Evolutionary conservation across 495 filamentous ascomycete species (phyloP).

Genomic region (Daldinia caldariorum): DNA sequence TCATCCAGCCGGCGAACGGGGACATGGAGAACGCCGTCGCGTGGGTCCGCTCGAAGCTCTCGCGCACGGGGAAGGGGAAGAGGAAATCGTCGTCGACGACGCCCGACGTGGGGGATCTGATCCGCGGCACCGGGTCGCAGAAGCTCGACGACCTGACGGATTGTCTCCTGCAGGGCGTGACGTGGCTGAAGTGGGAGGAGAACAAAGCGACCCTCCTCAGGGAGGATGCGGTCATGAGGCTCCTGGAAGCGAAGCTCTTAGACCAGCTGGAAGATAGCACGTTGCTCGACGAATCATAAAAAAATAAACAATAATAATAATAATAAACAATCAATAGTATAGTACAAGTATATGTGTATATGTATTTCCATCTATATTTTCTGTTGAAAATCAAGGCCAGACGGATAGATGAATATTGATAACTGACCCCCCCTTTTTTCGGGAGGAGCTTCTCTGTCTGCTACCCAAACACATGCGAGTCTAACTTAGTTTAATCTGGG

Average conservation of each 20-base stretch:
- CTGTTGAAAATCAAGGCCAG: slow-evolving; percentile 19
- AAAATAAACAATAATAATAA: neutral
- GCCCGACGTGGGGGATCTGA: slow-evolving; percentile 33
- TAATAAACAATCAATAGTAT: slow-evolving; percentile 37
- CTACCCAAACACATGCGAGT: slow-evolving; percentile 17
- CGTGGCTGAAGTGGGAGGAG: slow-evolving; percentile 85
- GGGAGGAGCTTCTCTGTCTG: slow-evolving; percentile 11
- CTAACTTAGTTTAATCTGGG: slow-evolving; percentile 13
- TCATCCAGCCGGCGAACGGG: slow-evolving; percentile 50
- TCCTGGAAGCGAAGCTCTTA: slow-evolving; percentile 33
- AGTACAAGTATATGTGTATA: slow-evolving; percentile 28
- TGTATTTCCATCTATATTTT: slow-evolving; percentile 17
- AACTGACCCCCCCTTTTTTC: neutral
- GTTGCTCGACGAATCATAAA: slow-evolving; percentile 6
- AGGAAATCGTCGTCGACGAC: slow-evolving; percentile 11
- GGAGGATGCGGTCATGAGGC: slow-evolving; percentile 44
- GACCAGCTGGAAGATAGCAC: slow-evolving; percentile 12
- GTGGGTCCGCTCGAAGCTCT: slow-evolving; percentile 60
- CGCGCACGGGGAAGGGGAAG: slow-evolving; percentile 34
- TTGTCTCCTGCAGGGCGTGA: slow-evolving; percentile 84
- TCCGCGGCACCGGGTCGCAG: slow-evolving; percentile 45
- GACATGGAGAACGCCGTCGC: slow-evolving; percentile 52
- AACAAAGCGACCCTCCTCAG: slow-evolving; percentile 64
- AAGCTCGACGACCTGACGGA: slow-evolving; percentile 95
- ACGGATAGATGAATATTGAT: slow-evolving; percentile 1